Percentiles rank a stretch among this genome's conserved stretches.
phyloP scores from a whole-genome alignment of 768 basidiomycete genomes.

The Serendipita sp. region DNA sequence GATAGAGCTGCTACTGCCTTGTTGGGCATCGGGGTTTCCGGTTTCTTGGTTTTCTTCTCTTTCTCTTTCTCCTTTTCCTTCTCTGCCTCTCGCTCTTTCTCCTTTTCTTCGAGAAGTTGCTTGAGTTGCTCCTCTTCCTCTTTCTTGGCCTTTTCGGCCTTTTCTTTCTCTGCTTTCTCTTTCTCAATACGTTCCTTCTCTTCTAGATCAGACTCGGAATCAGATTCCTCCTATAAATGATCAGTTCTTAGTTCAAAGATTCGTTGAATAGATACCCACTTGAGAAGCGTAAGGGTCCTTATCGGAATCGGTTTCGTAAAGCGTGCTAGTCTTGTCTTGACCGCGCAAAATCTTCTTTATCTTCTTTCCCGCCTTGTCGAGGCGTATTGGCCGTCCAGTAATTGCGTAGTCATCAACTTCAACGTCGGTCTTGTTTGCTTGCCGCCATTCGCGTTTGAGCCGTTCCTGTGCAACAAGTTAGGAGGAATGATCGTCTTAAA shows the following conservation, averaged over 20 bases:
- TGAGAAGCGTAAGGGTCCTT: slow-evolving; percentile 2
- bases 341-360: background rate
- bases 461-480: slow-evolving; percentile 40
- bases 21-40: background rate
- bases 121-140: slow-evolving; percentile 52
- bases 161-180: slow-evolving; percentile 32
- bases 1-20: background rate
- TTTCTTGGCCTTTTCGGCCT: slow-evolving; percentile 31
- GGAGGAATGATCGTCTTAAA: background rate
- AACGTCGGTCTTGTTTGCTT: slow-evolving; percentile 45
- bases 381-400: background rate
- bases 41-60: background rate
- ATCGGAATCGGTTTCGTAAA: background rate
- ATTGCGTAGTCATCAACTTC: background rate
- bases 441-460: slow-evolving; percentile 64
- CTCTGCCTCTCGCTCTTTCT: slow-evolving; percentile 27
- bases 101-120: slow-evolving; percentile 41
- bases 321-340: background rate
- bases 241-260: too few relatives aligned
- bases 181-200: slow-evolving; percentile 38
- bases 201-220: slow-evolving; percentile 12
- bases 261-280: too few relatives aligned
- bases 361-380: background rate
- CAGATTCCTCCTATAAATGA: background rate
- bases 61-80: background rate